These are phyloP conservation scores for Coniochaeta hoffmannii DNA, from an alignment of 2,329 filamentous ascomycete genomes.

Conservation along the genomic window DNA sequence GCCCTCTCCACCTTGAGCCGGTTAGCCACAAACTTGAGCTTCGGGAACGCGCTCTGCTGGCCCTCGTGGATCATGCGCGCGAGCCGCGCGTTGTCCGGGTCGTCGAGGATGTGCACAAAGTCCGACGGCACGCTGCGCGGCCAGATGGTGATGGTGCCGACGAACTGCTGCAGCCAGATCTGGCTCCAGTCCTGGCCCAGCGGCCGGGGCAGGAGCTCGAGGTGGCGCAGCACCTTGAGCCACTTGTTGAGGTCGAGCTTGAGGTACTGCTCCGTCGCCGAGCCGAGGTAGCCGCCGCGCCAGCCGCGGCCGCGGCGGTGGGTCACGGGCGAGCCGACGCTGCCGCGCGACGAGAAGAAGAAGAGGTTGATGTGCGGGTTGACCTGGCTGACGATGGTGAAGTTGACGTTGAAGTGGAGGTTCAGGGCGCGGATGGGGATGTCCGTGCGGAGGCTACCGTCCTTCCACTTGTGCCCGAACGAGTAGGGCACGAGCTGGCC, in stretches of 20 bases:
- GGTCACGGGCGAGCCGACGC: slow-evolving; percentile 86
- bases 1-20: slow-evolving; percentile 72
- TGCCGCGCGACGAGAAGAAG: slow-evolving; percentile 92
- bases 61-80: slow-evolving; percentile 87
- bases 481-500: slow-evolving; percentile 81
- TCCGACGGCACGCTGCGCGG: slow-evolving; percentile 73
- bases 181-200: slow-evolving; percentile 95
- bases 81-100: slow-evolving; percentile 68
- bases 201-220: slow-evolving; percentile 84
- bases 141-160: slow-evolving; percentile 94
- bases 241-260: slow-evolving; percentile 97
- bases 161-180: slow-evolving; percentile 92
- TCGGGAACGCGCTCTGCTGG: slow-evolving; percentile 83
- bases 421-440: slow-evolving; percentile 93
- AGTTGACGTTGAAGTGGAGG: slow-evolving; percentile 96
- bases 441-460: slow-evolving; percentile 87
- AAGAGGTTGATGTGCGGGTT: slow-evolving; percentile 98
- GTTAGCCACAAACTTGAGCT: slow-evolving; percentile 85
- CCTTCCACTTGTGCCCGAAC: slow-evolving; percentile 99
- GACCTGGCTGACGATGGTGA: slow-evolving; percentile 81
- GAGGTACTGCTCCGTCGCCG: slow-evolving; percentile 86
- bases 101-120: slow-evolving; percentile 78
- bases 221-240: slow-evolving; percentile 87
- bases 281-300: slow-evolving; percentile 91
- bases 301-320: slow-evolving; percentile 90